Conservation (phyloP, 768 basidiomycete species). For the Mycena venus region DNA sequence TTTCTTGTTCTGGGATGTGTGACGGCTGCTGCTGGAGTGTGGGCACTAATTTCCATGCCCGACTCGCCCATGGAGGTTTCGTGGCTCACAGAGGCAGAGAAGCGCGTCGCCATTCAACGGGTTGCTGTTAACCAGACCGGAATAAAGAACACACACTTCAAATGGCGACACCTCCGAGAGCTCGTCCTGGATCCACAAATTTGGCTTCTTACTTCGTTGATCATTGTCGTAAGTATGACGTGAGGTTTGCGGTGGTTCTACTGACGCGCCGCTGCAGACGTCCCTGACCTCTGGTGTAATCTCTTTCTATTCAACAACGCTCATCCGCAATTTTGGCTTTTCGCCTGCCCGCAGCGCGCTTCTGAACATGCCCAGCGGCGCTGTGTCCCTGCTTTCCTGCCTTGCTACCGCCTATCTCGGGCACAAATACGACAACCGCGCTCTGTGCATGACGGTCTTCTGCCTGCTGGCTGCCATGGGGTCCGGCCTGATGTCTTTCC, state of each 20-base stretch:
- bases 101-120: constrained; percentile 31
- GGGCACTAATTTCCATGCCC: constrained; percentile 27
- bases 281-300: constrained; percentile 31
- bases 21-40: constrained; percentile 22
- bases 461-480: constrained; percentile 26
- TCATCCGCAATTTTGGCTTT: constrained; percentile 34
- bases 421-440: constrained; percentile 25
- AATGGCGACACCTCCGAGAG: constrained; percentile 31
- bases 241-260: not conserved
- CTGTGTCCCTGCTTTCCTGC: constrained; percentile 27
- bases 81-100: constrained; percentile 34
- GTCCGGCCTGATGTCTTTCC: constrained; percentile 31
- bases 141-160: constrained; percentile 40
- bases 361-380: constrained; percentile 32
- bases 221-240: constrained; percentile 9
- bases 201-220: constrained; percentile 23
- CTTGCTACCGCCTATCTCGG: constrained; percentile 29
- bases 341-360: constrained; percentile 26
- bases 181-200: constrained; percentile 29
- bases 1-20: constrained; percentile 31
- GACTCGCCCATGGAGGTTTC: constrained; percentile 32
- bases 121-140: constrained; percentile 38
- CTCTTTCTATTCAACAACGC: constrained; percentile 30
- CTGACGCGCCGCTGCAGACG: not conserved
- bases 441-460: constrained; percentile 25